A percentile compares a stretch with the other conserved stretches of the same genome.
phyloP scores from a whole-genome alignment of 371 early-diverging fungal species.

The Homolaphlyctis polyrhiza region DNA sequence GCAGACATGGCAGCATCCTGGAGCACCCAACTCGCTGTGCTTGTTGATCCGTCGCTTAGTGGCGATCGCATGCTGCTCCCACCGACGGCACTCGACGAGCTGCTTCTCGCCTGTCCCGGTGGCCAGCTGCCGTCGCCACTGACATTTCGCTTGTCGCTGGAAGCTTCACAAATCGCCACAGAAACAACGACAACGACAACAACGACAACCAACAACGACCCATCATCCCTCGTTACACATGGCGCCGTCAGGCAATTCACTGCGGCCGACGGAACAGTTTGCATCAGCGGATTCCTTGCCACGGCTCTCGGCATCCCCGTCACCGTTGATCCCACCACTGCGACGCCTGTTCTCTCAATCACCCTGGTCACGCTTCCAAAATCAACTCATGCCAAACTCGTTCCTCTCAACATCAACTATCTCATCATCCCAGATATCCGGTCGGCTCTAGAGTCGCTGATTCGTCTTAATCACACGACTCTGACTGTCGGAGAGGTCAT shows the following conservation, averaged over 20 bases:
- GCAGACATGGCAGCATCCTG: no score
- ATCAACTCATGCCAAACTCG: conserved; percentile 64
- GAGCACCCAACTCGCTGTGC: no score
- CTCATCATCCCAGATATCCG: conserved; percentile 63
- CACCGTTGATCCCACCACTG: not conserved
- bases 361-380: conserved; percentile 48
- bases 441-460: conserved; percentile 54
- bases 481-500: conserved; percentile 64
- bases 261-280: conserved; percentile 41
- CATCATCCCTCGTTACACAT: no score
- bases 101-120: conserved; percentile 18
- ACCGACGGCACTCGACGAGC: conserved; percentile 51
- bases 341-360: conserved; percentile 1
- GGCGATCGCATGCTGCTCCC: conserved; percentile 66
- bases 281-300: conserved; percentile 46
- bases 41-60: conserved; percentile 17
- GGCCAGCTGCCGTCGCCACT: conserved; percentile 58
- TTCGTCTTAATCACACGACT: conserved; percentile 68
- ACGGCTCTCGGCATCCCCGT: conserved; percentile 12
- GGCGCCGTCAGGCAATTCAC: conserved; percentile 81
- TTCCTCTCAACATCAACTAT: conserved; percentile 55
- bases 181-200: conserved; percentile 47
- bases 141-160: conserved; percentile 63
- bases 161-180: no score
- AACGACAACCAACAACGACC: not conserved